Percentiles rank a stretch among this genome's conserved stretches.
Evolutionary conservation across 768 basidiomycete species (phyloP).

Genomic region (Boletus speciosus): DNA sequence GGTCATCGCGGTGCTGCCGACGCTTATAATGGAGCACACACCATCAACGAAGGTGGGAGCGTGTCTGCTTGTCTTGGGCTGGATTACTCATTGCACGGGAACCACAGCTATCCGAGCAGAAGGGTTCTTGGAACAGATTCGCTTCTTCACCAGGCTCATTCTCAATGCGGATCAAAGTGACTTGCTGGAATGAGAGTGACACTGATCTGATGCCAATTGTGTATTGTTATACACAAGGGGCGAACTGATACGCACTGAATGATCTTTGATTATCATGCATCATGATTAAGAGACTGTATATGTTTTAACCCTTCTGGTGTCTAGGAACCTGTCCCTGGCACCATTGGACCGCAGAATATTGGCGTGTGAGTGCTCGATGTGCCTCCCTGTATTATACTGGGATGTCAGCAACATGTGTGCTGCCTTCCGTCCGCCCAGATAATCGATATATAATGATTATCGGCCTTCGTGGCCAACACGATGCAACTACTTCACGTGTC

Average conservation of each 20-base stretch:
- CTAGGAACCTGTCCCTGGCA: not conserved
- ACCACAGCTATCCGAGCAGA: conserved; percentile 27
- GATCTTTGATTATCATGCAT: too few species aligned
- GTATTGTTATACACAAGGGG: not conserved
- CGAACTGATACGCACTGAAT: too few species aligned
- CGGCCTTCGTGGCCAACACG: conserved; percentile 14
- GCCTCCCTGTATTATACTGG: conserved; percentile 15
- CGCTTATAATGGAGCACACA: conserved; percentile 37
- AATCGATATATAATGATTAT: conserved; percentile 10
- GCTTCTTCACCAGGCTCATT: conserved; percentile 32
- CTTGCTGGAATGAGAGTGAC: conserved; percentile 12
- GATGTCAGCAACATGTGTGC: not conserved
- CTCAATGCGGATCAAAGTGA: conserved; percentile 32
- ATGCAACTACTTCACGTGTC: not conserved
- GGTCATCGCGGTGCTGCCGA: conserved; percentile 27
- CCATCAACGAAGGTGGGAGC: conserved; percentile 26
- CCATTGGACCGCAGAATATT: conserved; percentile 15
- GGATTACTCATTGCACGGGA: conserved; percentile 8
- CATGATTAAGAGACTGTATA: not conserved
- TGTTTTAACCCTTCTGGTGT: not conserved
- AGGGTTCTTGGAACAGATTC: conserved; percentile 30
- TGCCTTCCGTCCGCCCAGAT: conserved; percentile 5
- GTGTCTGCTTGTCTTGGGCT: not conserved
- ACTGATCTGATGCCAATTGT: not conserved
- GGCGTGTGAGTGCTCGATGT: conserved; percentile 20